phyloP scores from a whole-genome alignment of 768 basidiomycete species.

The Amanita subjunquillea region DNA sequence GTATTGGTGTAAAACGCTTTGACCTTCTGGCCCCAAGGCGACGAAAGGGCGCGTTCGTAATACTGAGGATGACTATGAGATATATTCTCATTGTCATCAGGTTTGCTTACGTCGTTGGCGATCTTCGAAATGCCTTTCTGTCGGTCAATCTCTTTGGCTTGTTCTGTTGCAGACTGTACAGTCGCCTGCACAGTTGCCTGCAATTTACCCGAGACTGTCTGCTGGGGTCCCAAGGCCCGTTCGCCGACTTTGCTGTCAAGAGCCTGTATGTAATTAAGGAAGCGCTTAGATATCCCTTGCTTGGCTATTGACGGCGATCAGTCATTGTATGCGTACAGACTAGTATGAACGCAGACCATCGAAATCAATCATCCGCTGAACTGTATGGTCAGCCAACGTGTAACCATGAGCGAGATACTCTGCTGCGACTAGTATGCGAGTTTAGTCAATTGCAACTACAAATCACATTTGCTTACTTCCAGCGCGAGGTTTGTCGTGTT shows the following conservation, averaged over 20 bases:
- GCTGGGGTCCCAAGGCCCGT: conserved; percentile 65
- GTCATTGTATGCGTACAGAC: neutral
- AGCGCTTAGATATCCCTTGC: conserved; percentile 81
- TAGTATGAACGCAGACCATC: conserved; percentile 33
- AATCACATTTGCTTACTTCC: conserved; percentile 42
- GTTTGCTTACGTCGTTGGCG: conserved; percentile 51
- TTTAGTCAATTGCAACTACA: neutral
- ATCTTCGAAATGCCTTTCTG: conserved; percentile 66
- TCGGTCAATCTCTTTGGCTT: conserved; percentile 70
- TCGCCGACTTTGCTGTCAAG: conserved; percentile 66
- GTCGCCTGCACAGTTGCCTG: conserved; percentile 54
- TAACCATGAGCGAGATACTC: conserved; percentile 94
- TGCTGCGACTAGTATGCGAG: conserved; percentile 50
- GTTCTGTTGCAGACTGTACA: conserved; percentile 51
- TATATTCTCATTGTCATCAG: neutral
- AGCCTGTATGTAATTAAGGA: conserved; percentile 67
- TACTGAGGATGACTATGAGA: conserved; percentile 36
- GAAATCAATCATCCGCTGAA: conserved; percentile 75
- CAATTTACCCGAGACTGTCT: conserved; percentile 71
- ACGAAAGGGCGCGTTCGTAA: conserved; percentile 66
- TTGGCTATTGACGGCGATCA: conserved; percentile 31
- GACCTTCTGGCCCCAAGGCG: conserved; percentile 71
- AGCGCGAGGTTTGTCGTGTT: conserved; percentile 87
- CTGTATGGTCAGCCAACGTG: conserved; percentile 62
- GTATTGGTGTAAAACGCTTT: conserved; percentile 78